Conservation (phyloP, 192 early-diverging fungal species). For the Chytriomyces sp. region DNA sequence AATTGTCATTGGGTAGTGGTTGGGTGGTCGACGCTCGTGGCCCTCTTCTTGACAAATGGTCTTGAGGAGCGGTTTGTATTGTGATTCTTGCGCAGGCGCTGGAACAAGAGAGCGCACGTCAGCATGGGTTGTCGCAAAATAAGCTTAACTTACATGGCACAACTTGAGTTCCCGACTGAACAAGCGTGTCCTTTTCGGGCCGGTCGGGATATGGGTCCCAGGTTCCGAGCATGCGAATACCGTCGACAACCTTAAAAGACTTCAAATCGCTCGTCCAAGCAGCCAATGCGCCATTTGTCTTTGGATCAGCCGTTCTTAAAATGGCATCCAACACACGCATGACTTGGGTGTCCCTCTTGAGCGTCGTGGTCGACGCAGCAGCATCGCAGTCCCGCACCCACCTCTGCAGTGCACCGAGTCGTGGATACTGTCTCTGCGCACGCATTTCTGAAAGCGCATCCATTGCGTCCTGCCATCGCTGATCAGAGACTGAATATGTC, state of each 20-base stretch:
- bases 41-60: slow-evolving; percentile 61
- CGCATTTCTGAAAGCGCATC: slow-evolving; percentile 24
- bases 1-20: slow-evolving; percentile 62
- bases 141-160: not conserved
- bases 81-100: not conserved
- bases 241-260: slow-evolving; percentile 13
- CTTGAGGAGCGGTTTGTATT: slow-evolving; percentile 43
- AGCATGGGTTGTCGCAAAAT: not conserved
- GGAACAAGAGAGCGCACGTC: not conserved
- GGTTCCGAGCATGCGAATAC: slow-evolving; percentile 36
- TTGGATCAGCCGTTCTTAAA: slow-evolving; percentile 66
- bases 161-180: slow-evolving; percentile 22
- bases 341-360: slow-evolving; percentile 49
- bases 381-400: slow-evolving; percentile 79
- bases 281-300: slow-evolving; percentile 14
- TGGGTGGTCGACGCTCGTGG: slow-evolving; percentile 62
- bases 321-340: slow-evolving; percentile 67
- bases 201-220: slow-evolving; percentile 50
- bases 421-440: slow-evolving; percentile 43
- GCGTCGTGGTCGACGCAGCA: slow-evolving; percentile 49
- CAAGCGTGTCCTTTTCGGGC: slow-evolving; percentile 35
- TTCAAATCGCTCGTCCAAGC: slow-evolving; percentile 32
- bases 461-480: slow-evolving; percentile 65
- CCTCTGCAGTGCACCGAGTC: slow-evolving; percentile 67
- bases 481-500: slow-evolving; percentile 55